Evolutionary conservation across 2,329 filamentous ascomycete species (phyloP).

Genomic region (Clarireedia monteithiana): DNA sequence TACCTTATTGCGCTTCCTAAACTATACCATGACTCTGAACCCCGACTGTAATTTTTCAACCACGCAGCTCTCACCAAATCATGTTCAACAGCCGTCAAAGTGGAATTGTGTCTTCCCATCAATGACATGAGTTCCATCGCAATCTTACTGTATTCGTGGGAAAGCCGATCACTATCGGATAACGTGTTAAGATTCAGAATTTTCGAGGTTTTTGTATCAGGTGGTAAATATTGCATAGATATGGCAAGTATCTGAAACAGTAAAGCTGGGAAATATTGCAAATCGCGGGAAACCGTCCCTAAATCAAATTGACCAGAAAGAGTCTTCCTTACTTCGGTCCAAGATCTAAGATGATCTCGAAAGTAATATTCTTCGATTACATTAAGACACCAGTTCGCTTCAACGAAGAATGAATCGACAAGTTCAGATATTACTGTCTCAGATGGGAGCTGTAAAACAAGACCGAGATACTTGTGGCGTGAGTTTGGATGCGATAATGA

Average conservation of each 20-base stretch:
- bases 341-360: slow-evolving; percentile 2
- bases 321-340: background rate
- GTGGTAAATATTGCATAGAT: slow-evolving; percentile 9
- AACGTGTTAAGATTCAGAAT: slow-evolving; percentile 2
- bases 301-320: background rate
- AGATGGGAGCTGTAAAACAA: slow-evolving; percentile 6
- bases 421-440: slow-evolving; percentile 2
- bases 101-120: slow-evolving; percentile 8
- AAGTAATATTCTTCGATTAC: slow-evolving; percentile 10
- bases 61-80: slow-evolving; percentile 10
- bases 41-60: slow-evolving; percentile 14
- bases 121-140: slow-evolving; percentile 12
- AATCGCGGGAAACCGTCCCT: slow-evolving; percentile 7
- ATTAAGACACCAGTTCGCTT: slow-evolving; percentile 8
- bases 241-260: slow-evolving; percentile 14
- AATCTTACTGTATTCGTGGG: slow-evolving; percentile 9
- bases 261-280: slow-evolving; percentile 12
- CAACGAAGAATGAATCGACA: slow-evolving; percentile 3
- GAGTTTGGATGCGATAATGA: slow-evolving; percentile 1
- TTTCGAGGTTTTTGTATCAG: background rate
- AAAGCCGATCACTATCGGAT: slow-evolving; percentile 3
- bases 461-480: slow-evolving; percentile 2
- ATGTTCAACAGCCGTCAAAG: slow-evolving; percentile 10
- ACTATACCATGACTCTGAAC: slow-evolving; percentile 13
- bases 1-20: slow-evolving; percentile 9